phyloP scores from a whole-genome alignment of 805 yeast genomes.

The Wickerhamomyces strasburgensis region DNA sequence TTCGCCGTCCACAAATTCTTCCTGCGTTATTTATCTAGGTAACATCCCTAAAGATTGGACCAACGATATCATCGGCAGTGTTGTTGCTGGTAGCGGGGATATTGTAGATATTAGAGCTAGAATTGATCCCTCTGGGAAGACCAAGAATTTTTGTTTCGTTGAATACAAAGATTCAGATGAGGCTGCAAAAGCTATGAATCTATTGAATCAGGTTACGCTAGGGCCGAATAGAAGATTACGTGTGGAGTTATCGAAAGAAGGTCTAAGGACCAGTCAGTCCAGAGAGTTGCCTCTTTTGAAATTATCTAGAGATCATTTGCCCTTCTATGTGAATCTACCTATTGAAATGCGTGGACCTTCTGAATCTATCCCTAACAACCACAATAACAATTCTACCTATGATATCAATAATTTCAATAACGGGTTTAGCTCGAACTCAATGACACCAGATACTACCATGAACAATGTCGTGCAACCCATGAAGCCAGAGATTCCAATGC shows the following conservation, averaged over 20 bases:
- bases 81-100: slow-evolving; percentile 69
- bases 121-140: slow-evolving; percentile 39
- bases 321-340: slow-evolving; percentile 58
- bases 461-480: slow-evolving; percentile 7
- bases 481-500: slow-evolving; percentile 30
- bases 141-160: slow-evolving; percentile 64
- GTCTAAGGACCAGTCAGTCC: slow-evolving; percentile 33
- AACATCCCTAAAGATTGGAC: slow-evolving; percentile 71
- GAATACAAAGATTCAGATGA: slow-evolving; percentile 50
- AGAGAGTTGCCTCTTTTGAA: slow-evolving; percentile 38
- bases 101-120: slow-evolving; percentile 55
- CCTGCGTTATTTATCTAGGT: slow-evolving; percentile 51
- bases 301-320: slow-evolving; percentile 43
- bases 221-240: slow-evolving; percentile 42
- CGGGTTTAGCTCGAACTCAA: neutral
- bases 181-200: slow-evolving; percentile 44
- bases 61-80: slow-evolving; percentile 52
- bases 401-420: slow-evolving; percentile 7
- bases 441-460: slow-evolving; percentile 2
- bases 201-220: slow-evolving; percentile 41
- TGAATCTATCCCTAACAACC: too few relatives aligned
- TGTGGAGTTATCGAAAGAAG: slow-evolving; percentile 60
- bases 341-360: slow-evolving; percentile 11
- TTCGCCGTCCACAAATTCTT: slow-evolving; percentile 8
- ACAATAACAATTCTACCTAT: neutral